Conservation (phyloP, 495 filamentous ascomycete species). For the Podospora pseudoanserina region DNA sequence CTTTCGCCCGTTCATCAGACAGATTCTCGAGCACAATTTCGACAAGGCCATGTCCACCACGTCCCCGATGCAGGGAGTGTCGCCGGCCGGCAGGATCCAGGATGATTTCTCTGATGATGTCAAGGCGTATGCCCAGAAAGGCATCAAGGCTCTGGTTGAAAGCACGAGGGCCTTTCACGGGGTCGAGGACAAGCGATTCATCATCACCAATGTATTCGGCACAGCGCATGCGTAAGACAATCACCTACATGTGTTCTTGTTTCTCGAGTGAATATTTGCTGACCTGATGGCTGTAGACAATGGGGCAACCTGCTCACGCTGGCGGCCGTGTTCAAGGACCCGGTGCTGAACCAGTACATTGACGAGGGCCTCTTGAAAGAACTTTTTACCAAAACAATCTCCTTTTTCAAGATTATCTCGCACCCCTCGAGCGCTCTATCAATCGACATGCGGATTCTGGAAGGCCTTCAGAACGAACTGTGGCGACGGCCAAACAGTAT, state of each 20-base stretch:
- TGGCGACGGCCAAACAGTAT: conserved; percentile 18
- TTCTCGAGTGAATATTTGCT: conserved; percentile 7
- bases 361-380: conserved; percentile 45
- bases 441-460: conserved; percentile 65
- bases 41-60: conserved; percentile 29
- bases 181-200: conserved; percentile 58
- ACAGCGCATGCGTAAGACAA: conserved; percentile 88
- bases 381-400: conserved; percentile 63
- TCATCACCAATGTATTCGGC: conserved; percentile 92
- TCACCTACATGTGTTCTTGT: conserved; percentile 21
- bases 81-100: conserved; percentile 22
- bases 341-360: conserved; percentile 51
- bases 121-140: conserved; percentile 50
- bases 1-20: conserved; percentile 74
- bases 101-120: conserved; percentile 47
- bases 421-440: conserved; percentile 64
- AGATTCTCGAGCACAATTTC: conserved; percentile 51
- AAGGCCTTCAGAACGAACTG: conserved; percentile 55
- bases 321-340: conserved; percentile 68
- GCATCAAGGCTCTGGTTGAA: conserved; percentile 70
- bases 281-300: conserved; percentile 58
- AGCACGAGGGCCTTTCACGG: conserved; percentile 87
- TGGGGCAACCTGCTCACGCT: conserved; percentile 93
- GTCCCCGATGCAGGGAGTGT: conserved; percentile 25
- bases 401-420: conserved; percentile 58